Evolutionary conservation across 306 rosid genomes (phyloP).

Genomic region (Potentilla sterilis): DNA sequence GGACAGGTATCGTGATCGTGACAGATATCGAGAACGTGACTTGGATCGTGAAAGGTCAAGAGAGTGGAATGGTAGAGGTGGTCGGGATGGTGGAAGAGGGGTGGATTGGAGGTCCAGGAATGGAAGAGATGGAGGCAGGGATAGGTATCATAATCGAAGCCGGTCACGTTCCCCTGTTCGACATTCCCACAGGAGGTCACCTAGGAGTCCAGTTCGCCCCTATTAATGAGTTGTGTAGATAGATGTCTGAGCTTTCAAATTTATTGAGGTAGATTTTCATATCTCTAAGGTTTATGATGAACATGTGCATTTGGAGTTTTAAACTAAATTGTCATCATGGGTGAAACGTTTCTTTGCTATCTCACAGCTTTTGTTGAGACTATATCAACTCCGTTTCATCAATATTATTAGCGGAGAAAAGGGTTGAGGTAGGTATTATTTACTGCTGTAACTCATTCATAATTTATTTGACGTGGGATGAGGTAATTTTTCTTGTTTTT

Average conservation of each 20-base stretch:
- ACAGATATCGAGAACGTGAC: conserved; percentile 71
- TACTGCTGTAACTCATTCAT: conserved; percentile 47
- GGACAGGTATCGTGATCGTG: conserved; percentile 65
- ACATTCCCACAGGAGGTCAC: conserved; percentile 64
- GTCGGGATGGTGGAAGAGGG: conserved; percentile 74
- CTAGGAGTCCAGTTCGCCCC: conserved; percentile 72
- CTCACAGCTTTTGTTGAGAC: conserved; percentile 90
- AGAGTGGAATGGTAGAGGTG: conserved; percentile 66
- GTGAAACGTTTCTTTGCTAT: conserved; percentile 67
- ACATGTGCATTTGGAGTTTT: conserved; percentile 60
- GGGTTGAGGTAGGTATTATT: conserved; percentile 89
- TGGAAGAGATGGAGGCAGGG: conserved; percentile 85
- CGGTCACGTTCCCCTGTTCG: conserved; percentile 88
- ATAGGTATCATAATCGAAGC: conserved; percentile 70
- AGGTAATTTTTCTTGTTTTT: conserved; percentile 25
- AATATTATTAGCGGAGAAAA: conserved; percentile 69
- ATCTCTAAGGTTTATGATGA: conserved; percentile 71
- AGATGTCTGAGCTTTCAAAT: conserved; percentile 80
- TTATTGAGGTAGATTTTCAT: conserved; percentile 82
- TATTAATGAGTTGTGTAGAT: conserved; percentile 61
- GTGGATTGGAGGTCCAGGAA: conserved; percentile 67
- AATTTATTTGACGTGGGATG: conserved; percentile 38
- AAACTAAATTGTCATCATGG: conserved; percentile 59
- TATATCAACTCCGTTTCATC: conserved; percentile 86
- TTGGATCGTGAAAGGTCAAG: conserved; percentile 68